Conservation (phyloP, 2,329 filamentous ascomycete species). For the Aspergillus ibericus region DNA sequence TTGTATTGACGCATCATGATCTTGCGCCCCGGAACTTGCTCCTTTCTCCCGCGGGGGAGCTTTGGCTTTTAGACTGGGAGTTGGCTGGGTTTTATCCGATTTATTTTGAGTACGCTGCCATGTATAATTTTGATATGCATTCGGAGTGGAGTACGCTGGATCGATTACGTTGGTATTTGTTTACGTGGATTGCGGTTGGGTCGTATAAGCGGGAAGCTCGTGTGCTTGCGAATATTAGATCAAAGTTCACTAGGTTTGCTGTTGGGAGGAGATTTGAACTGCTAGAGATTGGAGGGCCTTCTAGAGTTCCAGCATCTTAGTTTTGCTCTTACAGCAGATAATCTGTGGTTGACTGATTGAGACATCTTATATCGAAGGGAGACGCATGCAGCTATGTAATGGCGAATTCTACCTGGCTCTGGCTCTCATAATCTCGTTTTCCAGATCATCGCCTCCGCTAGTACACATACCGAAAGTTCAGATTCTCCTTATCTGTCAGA, state of each 20-base stretch:
- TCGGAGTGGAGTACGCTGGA: constrained; percentile 18
- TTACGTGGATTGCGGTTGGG: constrained; percentile 28
- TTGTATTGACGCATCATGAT: constrained; percentile 23
- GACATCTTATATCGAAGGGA: too few relatives aligned
- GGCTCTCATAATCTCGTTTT: too few relatives aligned
- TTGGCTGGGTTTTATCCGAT: constrained; percentile 18
- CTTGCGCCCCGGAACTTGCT: constrained; percentile 22
- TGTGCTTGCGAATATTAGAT: background rate
- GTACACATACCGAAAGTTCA: constrained; percentile 36
- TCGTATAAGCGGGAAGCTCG: background rate
- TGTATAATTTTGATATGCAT: constrained; percentile 19
- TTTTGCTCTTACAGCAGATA: too few relatives aligned
- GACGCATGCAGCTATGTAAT: too few relatives aligned
- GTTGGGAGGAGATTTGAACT: background rate
- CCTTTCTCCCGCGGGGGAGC: constrained; percentile 14
- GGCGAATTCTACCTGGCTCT: too few relatives aligned
- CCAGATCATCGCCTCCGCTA: too few relatives aligned
- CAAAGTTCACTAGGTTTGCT: background rate
- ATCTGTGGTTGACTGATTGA: too few relatives aligned
- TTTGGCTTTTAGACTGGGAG: constrained; percentile 21
- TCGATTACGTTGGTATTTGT: constrained; percentile 68
- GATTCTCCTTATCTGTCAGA: constrained; percentile 51
- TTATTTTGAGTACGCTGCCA: constrained; percentile 19
- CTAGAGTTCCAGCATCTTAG: too few relatives aligned
- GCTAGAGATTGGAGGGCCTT: background rate